Evolutionary conservation across 225 moss, liverwort and hornwort species (phyloP), one percentile per base, ranked within the genome.

Genomic region (Antitrichia curtipendula): DNA sequence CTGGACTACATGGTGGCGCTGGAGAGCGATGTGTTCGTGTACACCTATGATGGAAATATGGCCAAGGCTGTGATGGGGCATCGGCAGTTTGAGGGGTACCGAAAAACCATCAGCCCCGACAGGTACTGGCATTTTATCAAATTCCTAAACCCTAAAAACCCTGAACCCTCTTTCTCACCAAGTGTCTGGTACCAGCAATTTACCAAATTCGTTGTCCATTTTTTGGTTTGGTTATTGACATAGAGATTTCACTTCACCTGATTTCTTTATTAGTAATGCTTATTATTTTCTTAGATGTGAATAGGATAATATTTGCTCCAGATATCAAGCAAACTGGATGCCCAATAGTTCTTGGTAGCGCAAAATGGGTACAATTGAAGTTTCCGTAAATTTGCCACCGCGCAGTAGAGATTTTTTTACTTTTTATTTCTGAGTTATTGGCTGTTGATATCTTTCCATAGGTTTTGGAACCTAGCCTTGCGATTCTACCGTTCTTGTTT

Each of bases 11-110:
- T 95, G 93, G 83, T 95, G 74, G 96, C 96, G 13, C 82, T 96
- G 17, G 95, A 93, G 85, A 93, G 94, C 25, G 93, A 96, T 88
- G 96, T 95, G 82, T 96, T 96, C 34, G 93, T 95, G 14, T 95
- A 93, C 36, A 95, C 96, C 7, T 96, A 96, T 10, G 96, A 96
- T 74, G 96, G 96, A 22, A 96, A 96, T 52, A 96, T 96, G 96
- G 96, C 96, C 53, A 93, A 95, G 77, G 95, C 96, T 38, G 96
- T 96, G 17, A 93, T 92, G 89, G 96, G 96, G 13, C 96, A 96
- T 78, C 95, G 96, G 10, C 94, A 94, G 52, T 95, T 95, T 56
- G 94, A 94, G n/a, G 96, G 95, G 8, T 95, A 96, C 81, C 91
- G 93, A 13, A 95, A 92, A 85, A 95, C 96, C 19, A 91, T 96